Evolutionary conservation across 768 basidiomycete species (phyloP), one percentile per base, ranked within the genome.

Genomic region (Baorangia bicolor): DNA sequence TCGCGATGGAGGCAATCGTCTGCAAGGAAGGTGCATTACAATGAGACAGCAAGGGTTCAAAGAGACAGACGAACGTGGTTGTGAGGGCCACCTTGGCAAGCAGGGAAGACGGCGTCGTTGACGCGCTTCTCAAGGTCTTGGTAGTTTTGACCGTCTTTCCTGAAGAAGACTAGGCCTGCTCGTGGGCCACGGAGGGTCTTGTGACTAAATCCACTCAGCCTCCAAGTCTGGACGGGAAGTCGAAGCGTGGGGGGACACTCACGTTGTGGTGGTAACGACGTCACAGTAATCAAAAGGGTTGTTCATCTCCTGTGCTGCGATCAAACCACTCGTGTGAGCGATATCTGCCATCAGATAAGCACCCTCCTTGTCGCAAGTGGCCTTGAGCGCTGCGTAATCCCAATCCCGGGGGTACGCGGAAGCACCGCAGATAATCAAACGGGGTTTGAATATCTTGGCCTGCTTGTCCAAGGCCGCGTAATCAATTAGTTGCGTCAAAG

Each of bases 11-110:
- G 39, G 96, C 96, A 57, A 99, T 98, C 61, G 96, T 93, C 90
- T 93, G 59, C 18, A 39, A 18, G 18, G 23, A 49, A 41, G 11
- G 16, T 21, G 25, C 21, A n/a, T 56, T 39, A 25, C 25, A 21
- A 48, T 28, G 38, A 49, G n/a, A 53, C 37, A 30, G 23, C 39
- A 55, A 39, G 3, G 7, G 25, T 14, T 21, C 9, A 20, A 41
- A 46, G 25, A 33, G 44, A 45, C 28, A 51, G 46, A 73, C 85
- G 53, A 53, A 91, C 90, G 78, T 99, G 94, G 80, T 98, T 98
- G 81, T 98, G 97, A 41, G 96, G 97, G 46, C 96, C 97, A 75
- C 97, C 97, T 77, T 98, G 97, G 83, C 97, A 98, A 34, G 97
- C 96, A 54, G 97, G 97, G 87, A 99, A 99, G 60, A 99, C 96